Evolutionary conservation across 352 stramenopile genomes (phyloP), one percentile per base, ranked within the genome.

Genomic region (Aphanomyces cochlioides): DNA sequence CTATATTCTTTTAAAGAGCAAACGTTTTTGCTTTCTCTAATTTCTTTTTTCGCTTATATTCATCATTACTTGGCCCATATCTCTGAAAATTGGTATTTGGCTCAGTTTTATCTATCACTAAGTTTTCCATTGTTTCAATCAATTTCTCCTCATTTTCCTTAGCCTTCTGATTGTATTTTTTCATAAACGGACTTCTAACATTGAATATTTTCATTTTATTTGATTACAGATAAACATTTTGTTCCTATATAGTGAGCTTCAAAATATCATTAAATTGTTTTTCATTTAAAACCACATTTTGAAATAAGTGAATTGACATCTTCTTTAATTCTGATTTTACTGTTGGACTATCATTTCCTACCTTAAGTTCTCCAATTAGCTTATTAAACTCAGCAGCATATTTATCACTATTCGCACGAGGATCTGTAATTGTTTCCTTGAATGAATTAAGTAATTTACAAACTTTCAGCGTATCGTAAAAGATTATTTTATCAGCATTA

Each of bases 101-200:
- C 28, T 34, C 2, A 19, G 3, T 3, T 4, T n/a, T 34, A 21
- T 10, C 54, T 2, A 61, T 13, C 1, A 61, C 2, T 12, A 58
- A 28, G 8, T 61, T 61, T 13, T 61, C 19, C 54, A 61, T 61
- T 40, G 17, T 61, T 37, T 61, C 28, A 10, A 61, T 41, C 10
- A 61, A 5, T 39, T 61, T 40, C 5, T 61, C 54, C 36, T 61
- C 54, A 39, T 61, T 61, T n/a, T 37, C 15, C 15, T 37, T 13
- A 4, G 54, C 54, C 1, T 61, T 41, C 19, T 61, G 10, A n/a
- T 37, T 13, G 28, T 61, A 61, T 3, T 21, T 12, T 10, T 28
- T 28, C 28, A 28, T 28, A 28, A 28, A 28, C 28, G 28, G 28
- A 28, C 28, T 10, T 34, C 37, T 58, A n/a, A 58, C 1, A 38